A percentile compares a stretch with the other conserved stretches of the same genome.
These are phyloP conservation scores for Linnemannia exigua DNA, from an alignment of 192 early-diverging fungal species.

Conservation along the genomic window DNA sequence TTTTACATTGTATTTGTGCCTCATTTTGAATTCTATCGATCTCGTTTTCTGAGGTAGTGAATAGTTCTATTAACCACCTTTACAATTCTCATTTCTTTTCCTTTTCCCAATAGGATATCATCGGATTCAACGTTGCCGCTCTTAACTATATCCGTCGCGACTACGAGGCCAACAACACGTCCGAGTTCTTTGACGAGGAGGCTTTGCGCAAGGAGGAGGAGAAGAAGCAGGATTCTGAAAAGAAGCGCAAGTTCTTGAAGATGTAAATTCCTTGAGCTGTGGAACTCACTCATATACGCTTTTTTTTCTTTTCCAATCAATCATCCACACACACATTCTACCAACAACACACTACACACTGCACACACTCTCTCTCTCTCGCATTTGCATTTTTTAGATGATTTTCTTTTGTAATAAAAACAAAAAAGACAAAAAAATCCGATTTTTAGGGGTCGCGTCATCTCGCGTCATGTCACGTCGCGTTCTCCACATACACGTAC, in stretches of 20 bases:
- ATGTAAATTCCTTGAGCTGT: slow-evolving; percentile 52
- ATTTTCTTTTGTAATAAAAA: slow-evolving; percentile 11
- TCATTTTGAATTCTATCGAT: background rate
- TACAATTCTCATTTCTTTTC: background rate
- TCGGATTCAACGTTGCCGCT: slow-evolving; percentile 94
- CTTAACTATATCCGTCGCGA: slow-evolving; percentile 82
- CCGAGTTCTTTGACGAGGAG: slow-evolving; percentile 81
- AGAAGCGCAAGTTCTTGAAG: slow-evolving; percentile 84
- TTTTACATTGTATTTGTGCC: background rate
- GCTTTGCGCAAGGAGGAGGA: slow-evolving; percentile 61
- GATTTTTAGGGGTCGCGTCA: too few relatives aligned
- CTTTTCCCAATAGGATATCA: slow-evolving; percentile 66
- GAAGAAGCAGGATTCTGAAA: slow-evolving; percentile 65
- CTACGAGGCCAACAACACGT: slow-evolving; percentile 79
- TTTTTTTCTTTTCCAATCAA: background rate
- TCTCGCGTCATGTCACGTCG: too few relatives aligned
- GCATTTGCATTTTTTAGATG: slow-evolving; percentile 12
- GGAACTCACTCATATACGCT: background rate
- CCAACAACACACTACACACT: background rate
- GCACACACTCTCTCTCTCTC: background rate
- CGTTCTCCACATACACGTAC: too few relatives aligned
- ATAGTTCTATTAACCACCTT: background rate
- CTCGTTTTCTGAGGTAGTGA: too few relatives aligned
- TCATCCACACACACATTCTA: too few relatives aligned
- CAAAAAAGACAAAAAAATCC: slow-evolving; percentile 6